A percentile compares a stretch with the other conserved stretches of the same genome.
phyloP scores from a whole-genome alignment of 1,284 basidiomycete species.

The Rhodotorula sp. region DNA sequence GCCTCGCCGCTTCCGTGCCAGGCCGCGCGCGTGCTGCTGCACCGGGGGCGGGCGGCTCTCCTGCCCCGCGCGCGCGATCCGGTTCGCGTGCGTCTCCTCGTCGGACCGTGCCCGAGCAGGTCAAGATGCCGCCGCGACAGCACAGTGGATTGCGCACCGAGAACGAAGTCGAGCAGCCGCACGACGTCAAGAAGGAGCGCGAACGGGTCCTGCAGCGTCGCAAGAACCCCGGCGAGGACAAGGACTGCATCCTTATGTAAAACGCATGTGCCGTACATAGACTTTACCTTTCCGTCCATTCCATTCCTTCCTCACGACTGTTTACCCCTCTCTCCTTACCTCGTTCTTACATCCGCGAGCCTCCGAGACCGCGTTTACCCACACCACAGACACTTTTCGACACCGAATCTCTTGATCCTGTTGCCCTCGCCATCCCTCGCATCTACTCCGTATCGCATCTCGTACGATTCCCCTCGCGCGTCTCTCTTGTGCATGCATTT shows the following conservation, averaged over 20 bases:
- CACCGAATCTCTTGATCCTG: too few relatives aligned
- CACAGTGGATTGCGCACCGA: conserved; percentile 17
- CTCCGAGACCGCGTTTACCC: background rate
- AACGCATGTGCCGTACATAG: background rate
- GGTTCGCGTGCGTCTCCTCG: background rate
- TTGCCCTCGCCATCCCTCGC: background rate
- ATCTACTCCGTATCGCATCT: background rate
- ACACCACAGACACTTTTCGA: background rate
- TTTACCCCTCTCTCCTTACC: background rate
- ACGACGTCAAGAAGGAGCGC: conserved; percentile 21
- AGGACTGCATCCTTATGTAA: conserved; percentile 38
- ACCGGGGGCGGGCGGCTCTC: background rate
- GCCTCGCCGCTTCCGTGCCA: background rate
- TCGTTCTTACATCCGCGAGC: background rate
- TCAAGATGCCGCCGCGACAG: conserved; percentile 26
- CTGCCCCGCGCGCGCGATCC: background rate
- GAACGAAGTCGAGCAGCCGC: conserved; percentile 22
- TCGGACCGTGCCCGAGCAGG: conserved; percentile 4
- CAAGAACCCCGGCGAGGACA: conserved; percentile 41
- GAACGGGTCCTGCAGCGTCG: conserved; percentile 42
- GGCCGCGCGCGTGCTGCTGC: background rate
- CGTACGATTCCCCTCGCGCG: too few relatives aligned
- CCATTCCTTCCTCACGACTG: background rate
- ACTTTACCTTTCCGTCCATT: background rate
- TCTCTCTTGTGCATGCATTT: background rate